Base-by-base conservation (phyloP, 208 protist genomes). In the Acanthamoeba royreba region DNA sequence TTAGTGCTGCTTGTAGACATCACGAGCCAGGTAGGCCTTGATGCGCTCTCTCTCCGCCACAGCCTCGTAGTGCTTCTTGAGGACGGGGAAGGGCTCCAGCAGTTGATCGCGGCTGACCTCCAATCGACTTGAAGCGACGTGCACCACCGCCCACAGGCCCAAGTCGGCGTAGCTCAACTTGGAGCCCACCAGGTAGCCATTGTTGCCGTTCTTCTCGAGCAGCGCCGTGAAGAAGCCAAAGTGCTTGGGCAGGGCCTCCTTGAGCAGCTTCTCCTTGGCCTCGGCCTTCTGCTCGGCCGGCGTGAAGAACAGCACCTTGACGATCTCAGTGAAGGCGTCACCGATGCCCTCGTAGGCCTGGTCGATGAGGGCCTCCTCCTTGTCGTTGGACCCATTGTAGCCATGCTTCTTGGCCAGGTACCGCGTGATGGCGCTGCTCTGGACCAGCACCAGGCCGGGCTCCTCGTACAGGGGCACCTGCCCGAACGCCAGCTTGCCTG, bases 391-490 rank as follows among this genome's bases (percentile, higher is more conserved):
- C 15, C 85, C 85, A 25, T 61, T 45, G 58, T 53, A 91, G 0
- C 85, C 85, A 17, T 91, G 52, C 55, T 91, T 45, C 22, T 47
- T 61, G 11, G 85, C 85, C 46, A 91, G 7, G 33, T 58, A 47
- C 2, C 85, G 46, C 5, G 49, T 53, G 52, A 91, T 91, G 85
- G 85, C 52, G 13, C 28, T 0, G 85, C 85, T 52, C 55, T 91
- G 85, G 19, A 72, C 85, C 4, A 91, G 35, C 5, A 8, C 28
- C 40, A 91, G 22, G 22, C 85, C 85, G 85, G 85, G 85, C 35
- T 91, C 85, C 35, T 91, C 52, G 58, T 91, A 91, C 35, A 61
- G 25, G 4, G 85, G 85, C 3, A 91, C 3, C 85, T 91, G 85
- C 4, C 85, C 85, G 69, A 91, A 91, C 4, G 85, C 19, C 2